A percentile compares a stretch with the other conserved stretches of the same genome.
Evolutionary conservation across 1,284 basidiomycete species (phyloP).

Genomic region (Neonothopanus nambi): DNA sequence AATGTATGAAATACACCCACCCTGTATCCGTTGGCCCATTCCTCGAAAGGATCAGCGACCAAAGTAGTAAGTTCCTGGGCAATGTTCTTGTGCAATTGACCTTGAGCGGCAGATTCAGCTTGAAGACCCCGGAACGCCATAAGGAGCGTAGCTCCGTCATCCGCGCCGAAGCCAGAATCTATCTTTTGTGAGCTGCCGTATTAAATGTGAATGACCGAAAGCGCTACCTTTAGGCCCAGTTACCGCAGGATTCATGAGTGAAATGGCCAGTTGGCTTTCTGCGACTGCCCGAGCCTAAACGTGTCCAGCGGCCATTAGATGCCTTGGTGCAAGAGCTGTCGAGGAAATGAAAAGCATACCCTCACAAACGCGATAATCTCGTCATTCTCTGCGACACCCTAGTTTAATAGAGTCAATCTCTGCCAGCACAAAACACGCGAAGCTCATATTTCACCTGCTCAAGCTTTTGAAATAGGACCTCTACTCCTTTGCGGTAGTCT

Average conservation of each 20-base stretch:
- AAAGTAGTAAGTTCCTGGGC: constrained; percentile 67
- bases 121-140: constrained; percentile 80
- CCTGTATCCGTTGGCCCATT: constrained; percentile 71
- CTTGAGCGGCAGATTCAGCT: constrained; percentile 65
- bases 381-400: constrained; percentile 79
- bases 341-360: constrained; percentile 42
- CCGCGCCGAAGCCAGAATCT: constrained; percentile 69
- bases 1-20: constrained; percentile 35
- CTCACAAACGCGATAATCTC: constrained; percentile 82
- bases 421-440: too few relatives aligned
- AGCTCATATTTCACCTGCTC: constrained; percentile 68
- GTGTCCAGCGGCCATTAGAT: constrained; percentile 1
- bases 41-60: constrained; percentile 73
- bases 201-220: constrained; percentile 5
- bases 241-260: constrained; percentile 53
- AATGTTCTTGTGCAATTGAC: constrained; percentile 62
- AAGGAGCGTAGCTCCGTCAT: constrained; percentile 78
- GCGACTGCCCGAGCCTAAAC: constrained; percentile 64
- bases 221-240: constrained; percentile 53
- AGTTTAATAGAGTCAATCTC: constrained; percentile 17
- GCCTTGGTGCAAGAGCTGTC: constrained; percentile 1
- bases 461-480: constrained; percentile 75
- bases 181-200: constrained; percentile 11
- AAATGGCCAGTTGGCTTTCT: constrained; percentile 60
- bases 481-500: constrained; percentile 81